Evolutionary conservation across 108 stramenopile genomes (phyloP).

Genomic region (Aurantiochytrium sp.): DNA sequence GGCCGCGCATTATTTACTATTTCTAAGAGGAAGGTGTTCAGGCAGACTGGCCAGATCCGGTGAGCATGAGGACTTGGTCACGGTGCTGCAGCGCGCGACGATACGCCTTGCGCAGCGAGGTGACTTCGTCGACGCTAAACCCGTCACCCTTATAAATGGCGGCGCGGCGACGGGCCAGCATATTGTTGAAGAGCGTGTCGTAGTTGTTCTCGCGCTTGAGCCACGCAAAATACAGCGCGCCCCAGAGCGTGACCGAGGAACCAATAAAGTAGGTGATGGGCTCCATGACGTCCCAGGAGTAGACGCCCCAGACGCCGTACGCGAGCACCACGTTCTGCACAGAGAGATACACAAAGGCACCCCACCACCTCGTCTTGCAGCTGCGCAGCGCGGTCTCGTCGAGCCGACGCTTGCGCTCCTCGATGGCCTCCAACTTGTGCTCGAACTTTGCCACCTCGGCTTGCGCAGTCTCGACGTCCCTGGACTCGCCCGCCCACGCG

Average conservation of each 20-base stretch:
- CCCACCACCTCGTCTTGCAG: background rate
- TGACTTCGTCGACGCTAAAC: background rate
- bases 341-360: background rate
- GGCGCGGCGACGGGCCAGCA: background rate
- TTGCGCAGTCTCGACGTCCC: background rate
- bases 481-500: background rate
- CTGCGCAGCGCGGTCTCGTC: background rate
- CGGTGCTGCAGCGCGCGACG: background rate
- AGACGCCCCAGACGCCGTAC: conserved; percentile 25
- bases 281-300: conserved; percentile 28
- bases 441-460: background rate
- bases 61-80: background rate
- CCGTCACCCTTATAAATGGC: background rate
- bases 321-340: background rate
- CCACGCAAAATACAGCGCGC: background rate
- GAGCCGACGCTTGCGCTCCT: background rate
- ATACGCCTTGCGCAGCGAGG: background rate
- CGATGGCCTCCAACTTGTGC: background rate
- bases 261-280: conserved; percentile 23
- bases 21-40: too few relatives aligned
- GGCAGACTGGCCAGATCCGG: too few relatives aligned
- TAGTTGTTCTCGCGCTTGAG: background rate
- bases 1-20: too few relatives aligned
- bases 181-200: background rate
- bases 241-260: background rate